Evolutionary conservation across 805 yeast species (phyloP).

Genomic region (Ogataea dorogensis): DNA sequence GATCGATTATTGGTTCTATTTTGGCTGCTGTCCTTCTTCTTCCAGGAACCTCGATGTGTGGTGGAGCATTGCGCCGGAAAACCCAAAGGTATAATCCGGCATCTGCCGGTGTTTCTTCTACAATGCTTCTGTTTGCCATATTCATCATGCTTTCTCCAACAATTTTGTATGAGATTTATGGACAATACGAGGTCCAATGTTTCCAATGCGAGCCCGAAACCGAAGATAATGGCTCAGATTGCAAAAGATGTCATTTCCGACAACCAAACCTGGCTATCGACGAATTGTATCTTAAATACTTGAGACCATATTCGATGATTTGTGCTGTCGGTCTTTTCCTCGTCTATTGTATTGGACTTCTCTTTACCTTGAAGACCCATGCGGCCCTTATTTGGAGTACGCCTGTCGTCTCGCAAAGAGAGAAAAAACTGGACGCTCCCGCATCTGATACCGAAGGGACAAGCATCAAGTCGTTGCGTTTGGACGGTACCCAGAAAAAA

Average conservation of each 20-base stretch:
- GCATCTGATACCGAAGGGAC: conserved; percentile 17
- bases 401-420: conserved; percentile 45
- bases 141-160: conserved; percentile 93
- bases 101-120: conserved; percentile 95
- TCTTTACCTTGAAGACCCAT: conserved; percentile 93
- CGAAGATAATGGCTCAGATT: conserved; percentile 37
- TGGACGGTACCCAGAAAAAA: conserved; percentile 18
- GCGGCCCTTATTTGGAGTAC: conserved; percentile 95
- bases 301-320: conserved; percentile 77
- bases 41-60: conserved; percentile 97
- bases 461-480: conserved; percentile 28
- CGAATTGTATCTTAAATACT: conserved; percentile 58
- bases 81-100: conserved; percentile 95
- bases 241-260: conserved; percentile 70
- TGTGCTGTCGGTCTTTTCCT: conserved; percentile 80
- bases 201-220: conserved; percentile 42
- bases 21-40: conserved; percentile 86
- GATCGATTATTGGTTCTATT: conserved; percentile 91
- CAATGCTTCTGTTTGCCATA: conserved; percentile 89
- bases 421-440: conserved; percentile 25
- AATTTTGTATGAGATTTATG: conserved; percentile 83
- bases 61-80: conserved; percentile 89
- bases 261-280: conserved; percentile 77
- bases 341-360: conserved; percentile 84
- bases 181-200: conserved; percentile 78